These are phyloP conservation scores for Amaranthus palmeri DNA, from an alignment of 148 eudicot species.

Conservation along the genomic window DNA sequence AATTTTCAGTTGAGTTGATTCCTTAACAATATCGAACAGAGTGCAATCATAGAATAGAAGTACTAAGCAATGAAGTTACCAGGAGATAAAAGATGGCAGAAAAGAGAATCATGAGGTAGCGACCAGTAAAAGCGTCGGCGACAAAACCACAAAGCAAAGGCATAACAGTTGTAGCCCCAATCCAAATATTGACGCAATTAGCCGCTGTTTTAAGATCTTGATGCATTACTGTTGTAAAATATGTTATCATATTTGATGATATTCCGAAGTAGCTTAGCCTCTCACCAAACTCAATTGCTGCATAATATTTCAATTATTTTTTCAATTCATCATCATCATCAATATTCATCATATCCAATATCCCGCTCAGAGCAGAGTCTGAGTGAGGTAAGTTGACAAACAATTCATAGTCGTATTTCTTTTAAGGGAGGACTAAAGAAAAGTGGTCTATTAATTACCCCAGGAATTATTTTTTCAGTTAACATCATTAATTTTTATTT, in stretches of 20 bases:
- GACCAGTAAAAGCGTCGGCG: conserved; percentile 74
- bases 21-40: too few relatives aligned
- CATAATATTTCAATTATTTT: not conserved
- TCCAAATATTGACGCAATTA: conserved; percentile 57
- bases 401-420: too few relatives aligned
- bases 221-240: conserved; percentile 66
- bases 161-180: conserved; percentile 65
- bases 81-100: conserved; percentile 53
- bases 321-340: too few relatives aligned
- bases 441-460: too few relatives aligned
- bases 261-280: conserved; percentile 76
- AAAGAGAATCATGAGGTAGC: conserved; percentile 52
- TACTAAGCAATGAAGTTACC: conserved; percentile 27
- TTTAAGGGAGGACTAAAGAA: too few relatives aligned
- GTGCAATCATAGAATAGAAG: too few relatives aligned
- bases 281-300: conserved; percentile 86
- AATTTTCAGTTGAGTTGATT: too few relatives aligned
- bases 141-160: conserved; percentile 74
- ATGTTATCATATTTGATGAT: conserved; percentile 64
- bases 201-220: conserved; percentile 72
- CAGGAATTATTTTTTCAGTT: too few relatives aligned
- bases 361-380: too few relatives aligned
- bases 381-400: too few relatives aligned
- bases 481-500: too few relatives aligned
- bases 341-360: too few relatives aligned